A percentile compares a stretch with the other conserved stretches of the same genome.
Conservation (phyloP, 345 rosid species). For the Eucalyptus viminalis region DNA sequence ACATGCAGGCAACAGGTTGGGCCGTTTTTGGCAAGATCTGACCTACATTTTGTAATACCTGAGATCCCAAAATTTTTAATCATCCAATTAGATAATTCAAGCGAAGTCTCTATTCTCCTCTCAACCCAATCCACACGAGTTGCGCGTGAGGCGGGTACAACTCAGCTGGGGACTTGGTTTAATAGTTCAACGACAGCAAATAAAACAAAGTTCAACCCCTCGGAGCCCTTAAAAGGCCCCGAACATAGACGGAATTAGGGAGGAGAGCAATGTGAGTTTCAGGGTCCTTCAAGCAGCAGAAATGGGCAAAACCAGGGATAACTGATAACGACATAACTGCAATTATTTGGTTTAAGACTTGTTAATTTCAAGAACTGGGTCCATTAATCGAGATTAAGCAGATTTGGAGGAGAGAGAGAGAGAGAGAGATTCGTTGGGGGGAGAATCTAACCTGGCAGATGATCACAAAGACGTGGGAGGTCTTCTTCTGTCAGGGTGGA, state of each 20-base stretch:
- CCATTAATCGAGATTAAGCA: not conserved
- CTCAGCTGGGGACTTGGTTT: not conserved
- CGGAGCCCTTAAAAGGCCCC: not conserved
- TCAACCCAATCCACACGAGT: not conserved
- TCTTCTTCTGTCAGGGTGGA: not conserved
- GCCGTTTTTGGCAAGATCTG: not conserved
- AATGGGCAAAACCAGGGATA: not conserved
- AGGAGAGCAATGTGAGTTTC: not conserved
- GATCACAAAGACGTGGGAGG: slow-evolving; percentile 5
- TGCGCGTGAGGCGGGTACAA: not conserved
- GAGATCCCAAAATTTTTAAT: not conserved
- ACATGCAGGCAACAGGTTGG: not conserved
- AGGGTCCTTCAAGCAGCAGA: not conserved
- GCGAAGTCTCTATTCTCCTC: not conserved
- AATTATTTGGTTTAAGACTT: not conserved
- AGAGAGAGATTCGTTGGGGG: not conserved
- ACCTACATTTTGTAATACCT: not conserved
- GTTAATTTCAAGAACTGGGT: not conserved
- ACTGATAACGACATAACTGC: not conserved
- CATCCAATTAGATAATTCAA: not conserved
- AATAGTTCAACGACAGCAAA: not conserved
- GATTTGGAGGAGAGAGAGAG: not conserved
- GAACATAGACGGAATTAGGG: not conserved
- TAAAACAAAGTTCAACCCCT: not conserved
- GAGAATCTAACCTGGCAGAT: slow-evolving; percentile 6